Evolutionary conservation across 2,329 filamentous ascomycete species (phyloP).

Genomic region (Aulographum hederae): DNA sequence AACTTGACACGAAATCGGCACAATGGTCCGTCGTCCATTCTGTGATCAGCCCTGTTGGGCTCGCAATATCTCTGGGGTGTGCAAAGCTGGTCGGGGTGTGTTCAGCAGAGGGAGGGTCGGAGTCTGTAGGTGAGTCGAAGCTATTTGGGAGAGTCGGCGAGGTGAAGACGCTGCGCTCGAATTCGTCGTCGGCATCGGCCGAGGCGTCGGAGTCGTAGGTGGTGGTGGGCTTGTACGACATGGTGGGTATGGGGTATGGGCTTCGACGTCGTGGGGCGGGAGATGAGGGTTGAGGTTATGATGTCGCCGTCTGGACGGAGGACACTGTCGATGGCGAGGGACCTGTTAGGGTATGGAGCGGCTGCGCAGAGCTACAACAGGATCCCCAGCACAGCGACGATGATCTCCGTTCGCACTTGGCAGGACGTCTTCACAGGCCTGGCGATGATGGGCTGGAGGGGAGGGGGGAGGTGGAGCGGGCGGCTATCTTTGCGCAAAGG

Average conservation of each 20-base stretch:
- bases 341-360: constrained; percentile 1
- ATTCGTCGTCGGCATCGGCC: constrained; percentile 62
- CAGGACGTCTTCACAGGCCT: too few species aligned
- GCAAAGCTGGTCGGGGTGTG: constrained; percentile 68
- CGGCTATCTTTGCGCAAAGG: too few species aligned
- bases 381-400: background rate
- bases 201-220: constrained; percentile 61
- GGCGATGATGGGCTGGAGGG: too few species aligned
- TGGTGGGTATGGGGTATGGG: too few species aligned
- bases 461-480: too few species aligned
- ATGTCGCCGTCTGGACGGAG: background rate
- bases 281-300: background rate
- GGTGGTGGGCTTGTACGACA: constrained; percentile 34
- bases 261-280: background rate
- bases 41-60: constrained; percentile 58
- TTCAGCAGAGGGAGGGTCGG: constrained; percentile 50
- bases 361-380: background rate
- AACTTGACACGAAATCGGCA: constrained; percentile 67
- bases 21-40: constrained; percentile 78
- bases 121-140: constrained; percentile 55
- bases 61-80: constrained; percentile 42
- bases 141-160: constrained; percentile 45
- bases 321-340: background rate
- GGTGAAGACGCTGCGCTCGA: constrained; percentile 54
- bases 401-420: constrained; percentile 3